phyloP scores from a whole-genome alignment of 805 yeast species.

The Maudiozyma turicensis region DNA sequence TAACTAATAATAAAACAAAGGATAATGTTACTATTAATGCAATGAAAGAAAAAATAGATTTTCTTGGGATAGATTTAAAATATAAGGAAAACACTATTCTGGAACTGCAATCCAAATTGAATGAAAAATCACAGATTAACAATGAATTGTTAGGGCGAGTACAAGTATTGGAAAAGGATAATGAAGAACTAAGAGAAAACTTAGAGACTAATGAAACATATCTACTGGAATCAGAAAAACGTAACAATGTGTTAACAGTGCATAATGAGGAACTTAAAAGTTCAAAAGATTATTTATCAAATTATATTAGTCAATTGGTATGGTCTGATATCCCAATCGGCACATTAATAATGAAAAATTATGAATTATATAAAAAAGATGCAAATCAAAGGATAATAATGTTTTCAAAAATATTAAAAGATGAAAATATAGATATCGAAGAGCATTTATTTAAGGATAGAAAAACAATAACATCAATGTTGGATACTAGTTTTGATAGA shows the following conservation, averaged over 20 bases:
- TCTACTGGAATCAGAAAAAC: not conserved
- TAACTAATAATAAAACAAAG: too few relatives aligned
- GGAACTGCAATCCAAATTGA: not conserved
- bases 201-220: not conserved
- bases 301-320: not conserved
- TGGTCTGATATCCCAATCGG: conserved; percentile 4
- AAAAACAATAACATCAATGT: not conserved
- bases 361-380: not conserved
- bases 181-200: not conserved
- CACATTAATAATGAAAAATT: not conserved
- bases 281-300: not conserved
- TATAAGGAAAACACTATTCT: not conserved
- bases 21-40: too few relatives aligned
- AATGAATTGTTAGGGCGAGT: not conserved
- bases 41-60: too few relatives aligned
- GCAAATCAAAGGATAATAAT: not conserved
- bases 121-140: too few relatives aligned
- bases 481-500: not conserved
- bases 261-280: not conserved
- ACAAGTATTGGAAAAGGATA: not conserved
- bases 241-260: too few relatives aligned
- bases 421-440: not conserved
- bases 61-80: not conserved
- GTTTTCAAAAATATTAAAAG: not conserved
- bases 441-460: not conserved